Evolutionary conservation across 106 monocot genomes (phyloP), one percentile per base, ranked within the genome.

Genomic region (Dioscorea zingiberensis): DNA sequence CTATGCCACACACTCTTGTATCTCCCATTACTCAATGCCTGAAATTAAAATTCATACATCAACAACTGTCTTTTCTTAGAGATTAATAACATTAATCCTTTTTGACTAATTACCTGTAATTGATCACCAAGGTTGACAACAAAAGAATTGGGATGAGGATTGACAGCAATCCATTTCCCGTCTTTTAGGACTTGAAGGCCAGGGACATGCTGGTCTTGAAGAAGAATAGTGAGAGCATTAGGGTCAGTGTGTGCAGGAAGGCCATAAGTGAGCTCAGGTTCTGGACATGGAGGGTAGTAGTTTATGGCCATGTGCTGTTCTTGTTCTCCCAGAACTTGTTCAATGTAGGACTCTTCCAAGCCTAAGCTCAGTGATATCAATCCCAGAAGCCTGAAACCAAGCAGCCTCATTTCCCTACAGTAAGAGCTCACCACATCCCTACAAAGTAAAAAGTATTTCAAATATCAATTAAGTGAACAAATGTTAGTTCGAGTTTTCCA

Each of bases 281-380:
- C 75, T 7, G 95, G 95, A 63, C 95, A 97, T 15, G 45, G 69
- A 3, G 95, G 95, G 69, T 97, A 97, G 77, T 79, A 91, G 73
- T 97, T 97, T 13, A 97, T 59, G 13, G 95, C 95, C 95, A 95
- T 95, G 66, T 95, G 95, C 54, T 95, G 95, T 61, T 95, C 91
- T 57, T 88, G 95, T 62, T 95, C 85, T 10, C 91, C 95, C 2
- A 85, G 54, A 5, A 63, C 81, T 21, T 54, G 71, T 22, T 71
- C 69, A 1, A 91, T 83, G 77, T 86, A 81, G 46, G 81, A 75
- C 53, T 81, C 81, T 28, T 91, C 95, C 48, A 97, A 67, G 3
- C 85, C 88, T 24, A 91, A 64, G 72, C 95, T 97, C 23, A 85
- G 69, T 16, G 95, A 91, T 68, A 97, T 85, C 18, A 73, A 24